Evolutionary conservation across 2,329 filamentous ascomycete species (phyloP), one percentile per base, ranked within the genome.

Genomic region (Teratosphaeriaceae sp.): DNA sequence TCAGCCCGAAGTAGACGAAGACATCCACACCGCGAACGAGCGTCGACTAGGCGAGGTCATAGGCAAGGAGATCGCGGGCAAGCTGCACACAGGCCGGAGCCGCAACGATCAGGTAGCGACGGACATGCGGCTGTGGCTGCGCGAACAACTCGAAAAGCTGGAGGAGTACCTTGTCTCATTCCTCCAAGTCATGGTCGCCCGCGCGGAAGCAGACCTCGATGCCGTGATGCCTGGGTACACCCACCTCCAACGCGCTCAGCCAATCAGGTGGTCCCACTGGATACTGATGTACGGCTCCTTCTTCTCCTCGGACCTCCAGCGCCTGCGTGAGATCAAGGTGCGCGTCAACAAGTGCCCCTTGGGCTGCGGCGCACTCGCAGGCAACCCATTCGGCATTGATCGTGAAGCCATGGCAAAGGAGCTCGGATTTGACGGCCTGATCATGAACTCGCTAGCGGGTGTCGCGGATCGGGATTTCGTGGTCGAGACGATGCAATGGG

Each of bases 61-160:
- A 49, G 87, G 88, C 57, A 89, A 85, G 64, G 79, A 88, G 20
- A 80, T 85, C 44, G 87, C 83, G 1, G 88, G 89, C 19, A 95
- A 95, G 71, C 77, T 95, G 45, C 89, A 95, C 67, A 95, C 88
- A n/a, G 71, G 72, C 33, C 82, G 89, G 40, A 89, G 84, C 64
- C 78, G 88, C 55, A 95, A 95, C 60, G 88, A 96, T 67, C 88
- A 95, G 68, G 80, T 94, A 44, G 88, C 82, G 37, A 89, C 84
- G 18, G 88, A 94, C 58, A 90, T 95, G 85, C 82, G 88, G 48
- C 72, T 95, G 63, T 96, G 88, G 88, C 68, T 94, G 50, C 76
- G 87, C 33, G 82, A 89, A 51, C 76, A 84, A 68, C 70, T 95
- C 45, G 75, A 74, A 44, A 72, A 73, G 50, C 78, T 94, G 40